phyloP scores from a whole-genome alignment of 1,284 basidiomycete species.

The Ceratobasidium sp. region DNA sequence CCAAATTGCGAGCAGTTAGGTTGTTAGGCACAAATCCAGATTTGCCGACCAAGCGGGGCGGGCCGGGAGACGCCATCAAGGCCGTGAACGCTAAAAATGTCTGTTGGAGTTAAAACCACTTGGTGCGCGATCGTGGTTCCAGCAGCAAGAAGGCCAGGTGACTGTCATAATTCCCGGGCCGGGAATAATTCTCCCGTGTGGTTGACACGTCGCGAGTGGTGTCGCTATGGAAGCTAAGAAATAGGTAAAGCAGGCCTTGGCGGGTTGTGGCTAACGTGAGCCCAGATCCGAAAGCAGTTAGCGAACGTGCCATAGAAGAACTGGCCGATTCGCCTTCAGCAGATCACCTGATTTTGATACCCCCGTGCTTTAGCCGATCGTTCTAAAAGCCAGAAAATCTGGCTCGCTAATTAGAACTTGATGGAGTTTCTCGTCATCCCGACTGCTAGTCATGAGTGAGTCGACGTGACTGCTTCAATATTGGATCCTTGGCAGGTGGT shows the following conservation, averaged over 20 bases:
- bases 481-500: neutral
- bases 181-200: neutral
- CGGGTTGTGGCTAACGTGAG: neutral
- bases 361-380: neutral
- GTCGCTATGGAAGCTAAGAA: neutral
- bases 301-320: neutral
- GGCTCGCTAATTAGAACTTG: neutral
- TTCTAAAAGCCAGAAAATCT: neutral
- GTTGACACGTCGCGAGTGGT: conserved; percentile 2
- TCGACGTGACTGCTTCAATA: neutral
- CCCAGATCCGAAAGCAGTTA: neutral
- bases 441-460: neutral
- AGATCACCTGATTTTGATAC: neutral
- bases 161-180: conserved; percentile 15
- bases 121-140: neutral
- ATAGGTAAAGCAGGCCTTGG: neutral
- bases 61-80: neutral
- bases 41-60: conserved; percentile 10
- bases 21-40: no score
- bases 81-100: neutral
- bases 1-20: no score
- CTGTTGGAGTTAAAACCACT: neutral
- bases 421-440: neutral
- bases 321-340: neutral
- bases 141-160: neutral